phyloP scores from a whole-genome alignment of 106 monocot species.

The Triglochin maritima region DNA sequence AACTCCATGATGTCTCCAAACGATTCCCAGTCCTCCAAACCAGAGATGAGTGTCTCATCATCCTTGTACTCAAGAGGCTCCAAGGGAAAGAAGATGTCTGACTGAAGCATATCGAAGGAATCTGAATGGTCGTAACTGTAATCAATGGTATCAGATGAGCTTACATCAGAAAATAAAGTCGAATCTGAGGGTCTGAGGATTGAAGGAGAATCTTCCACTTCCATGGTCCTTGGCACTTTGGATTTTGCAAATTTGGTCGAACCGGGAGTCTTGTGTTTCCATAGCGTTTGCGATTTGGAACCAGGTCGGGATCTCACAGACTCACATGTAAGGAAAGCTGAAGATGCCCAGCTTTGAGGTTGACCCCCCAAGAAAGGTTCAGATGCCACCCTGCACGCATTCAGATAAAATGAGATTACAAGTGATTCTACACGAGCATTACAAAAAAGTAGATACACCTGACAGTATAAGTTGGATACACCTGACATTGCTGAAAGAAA shows the following conservation, averaged over 20 bases:
- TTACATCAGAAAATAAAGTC: neutral
- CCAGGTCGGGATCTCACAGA: neutral
- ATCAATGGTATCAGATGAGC: neutral
- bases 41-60: slow-evolving; percentile 1
- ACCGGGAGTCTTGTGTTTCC: slow-evolving; percentile 5
- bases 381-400: slow-evolving; percentile 1
- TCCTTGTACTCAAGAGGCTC: neutral
- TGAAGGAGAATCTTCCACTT: slow-evolving; percentile 1
- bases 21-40: neutral
- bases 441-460: neutral
- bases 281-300: neutral
- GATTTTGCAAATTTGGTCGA: slow-evolving; percentile 2
- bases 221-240: slow-evolving; percentile 1
- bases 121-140: neutral
- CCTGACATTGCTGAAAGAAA: neutral
- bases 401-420: neutral
- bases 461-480: neutral
- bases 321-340: slow-evolving; percentile 10
- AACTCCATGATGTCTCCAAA: neutral
- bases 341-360: slow-evolving; percentile 7
- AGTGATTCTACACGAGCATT: neutral
- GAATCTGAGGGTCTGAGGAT: neutral
- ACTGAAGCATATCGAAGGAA: neutral
- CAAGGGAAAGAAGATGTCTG: neutral
- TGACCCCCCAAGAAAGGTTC: slow-evolving; percentile 6